Base-by-base conservation (phyloP, 768 basidiomycete species). In the Pulveroboletus sp. region DNA sequence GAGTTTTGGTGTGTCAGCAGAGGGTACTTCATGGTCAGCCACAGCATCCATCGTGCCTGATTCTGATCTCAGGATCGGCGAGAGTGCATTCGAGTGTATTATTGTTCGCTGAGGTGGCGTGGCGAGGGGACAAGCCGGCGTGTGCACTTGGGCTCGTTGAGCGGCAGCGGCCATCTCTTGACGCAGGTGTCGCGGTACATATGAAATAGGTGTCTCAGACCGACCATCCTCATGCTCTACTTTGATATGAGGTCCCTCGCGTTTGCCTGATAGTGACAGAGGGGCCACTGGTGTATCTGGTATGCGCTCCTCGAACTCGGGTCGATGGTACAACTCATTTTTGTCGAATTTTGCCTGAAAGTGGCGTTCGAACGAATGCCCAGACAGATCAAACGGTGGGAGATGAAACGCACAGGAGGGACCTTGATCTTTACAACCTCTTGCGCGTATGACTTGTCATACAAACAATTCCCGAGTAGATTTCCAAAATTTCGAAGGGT, bases 401-500 rank as follows among this genome's bases (percentile, higher is more conserved):
- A 37, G 6, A 31, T 17, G 28, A 9, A 17, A 37, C 43, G 78
- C 60, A 95, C 93, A 4, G 82, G 81, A 28, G 80, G 78, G 0
- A 90, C 82, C 65, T 91, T 95, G 56, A 98, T 85, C 71, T 94
- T 95, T 36, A 80, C 72, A 8, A 99, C 75, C 62, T 94, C 88
- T 42, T 85, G 78, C 0, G 89, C 79, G 66, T 92, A 97, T 6
- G 78, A 68, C 71, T 95, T 96, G 72, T 98, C 96, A 61, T 98
- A 98, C n/a, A 98, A 70, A 68, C 96, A 99, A 60, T 96, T 95
- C 1, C 96, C 96, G 14, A 98, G 75, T 3, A 98, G 73, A 64
- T 94, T 96, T 36, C 96, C 96, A 63, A 98, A 99, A 56, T 83
- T 91, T 24, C 92, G 77, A 8, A 99, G 76, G 1, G 93, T 82